A percentile compares a stretch with the other conserved stretches of the same genome.
These are phyloP conservation scores for Erucastrum elatum DNA, from an alignment of 345 rosid species.

Conservation along the genomic window DNA sequence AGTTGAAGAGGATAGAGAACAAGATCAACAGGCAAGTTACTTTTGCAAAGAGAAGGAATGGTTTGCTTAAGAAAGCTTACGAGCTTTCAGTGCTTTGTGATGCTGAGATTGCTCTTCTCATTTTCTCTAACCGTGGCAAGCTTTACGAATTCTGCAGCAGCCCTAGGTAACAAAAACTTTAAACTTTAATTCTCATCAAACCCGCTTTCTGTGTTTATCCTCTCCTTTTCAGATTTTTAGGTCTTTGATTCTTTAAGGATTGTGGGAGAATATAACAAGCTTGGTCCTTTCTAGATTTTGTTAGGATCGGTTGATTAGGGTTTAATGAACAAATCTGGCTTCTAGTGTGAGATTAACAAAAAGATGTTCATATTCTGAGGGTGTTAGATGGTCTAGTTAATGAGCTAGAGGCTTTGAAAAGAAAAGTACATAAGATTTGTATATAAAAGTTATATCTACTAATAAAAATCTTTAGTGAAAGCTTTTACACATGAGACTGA, in stretches of 20 bases:
- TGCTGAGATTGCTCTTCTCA: slow-evolving; percentile 56
- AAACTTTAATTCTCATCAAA: neutral
- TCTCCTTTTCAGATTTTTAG: slow-evolving; percentile 15
- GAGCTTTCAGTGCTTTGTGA: slow-evolving; percentile 47
- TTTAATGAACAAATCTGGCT: slow-evolving; percentile 8
- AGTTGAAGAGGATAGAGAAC: slow-evolving; percentile 67
- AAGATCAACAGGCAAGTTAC: slow-evolving; percentile 54
- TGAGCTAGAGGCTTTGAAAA: slow-evolving; percentile 18
- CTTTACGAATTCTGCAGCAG: slow-evolving; percentile 64
- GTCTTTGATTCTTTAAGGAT: neutral
- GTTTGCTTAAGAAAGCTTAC: slow-evolving; percentile 43
- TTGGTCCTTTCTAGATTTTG: slow-evolving; percentile 16
- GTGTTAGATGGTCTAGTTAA: slow-evolving; percentile 18
- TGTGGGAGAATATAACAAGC: neutral
- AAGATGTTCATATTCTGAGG: slow-evolving; percentile 10
- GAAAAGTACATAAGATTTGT: slow-evolving; percentile 18
- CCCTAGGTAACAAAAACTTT: slow-evolving; percentile 42
- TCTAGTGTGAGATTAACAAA: slow-evolving; percentile 4
- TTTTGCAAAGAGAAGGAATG: slow-evolving; percentile 44
- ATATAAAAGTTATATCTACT: neutral
- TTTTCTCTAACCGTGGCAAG: slow-evolving; percentile 71
- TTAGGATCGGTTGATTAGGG: slow-evolving; percentile 19
- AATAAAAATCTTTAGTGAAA: neutral
- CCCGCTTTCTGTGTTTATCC: neutral
- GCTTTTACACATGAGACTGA: slow-evolving; percentile 34